Evolutionary conservation across 2,329 filamentous ascomycete genomes (phyloP).

Genomic region (Scopulariopsis brevicaulis): DNA sequence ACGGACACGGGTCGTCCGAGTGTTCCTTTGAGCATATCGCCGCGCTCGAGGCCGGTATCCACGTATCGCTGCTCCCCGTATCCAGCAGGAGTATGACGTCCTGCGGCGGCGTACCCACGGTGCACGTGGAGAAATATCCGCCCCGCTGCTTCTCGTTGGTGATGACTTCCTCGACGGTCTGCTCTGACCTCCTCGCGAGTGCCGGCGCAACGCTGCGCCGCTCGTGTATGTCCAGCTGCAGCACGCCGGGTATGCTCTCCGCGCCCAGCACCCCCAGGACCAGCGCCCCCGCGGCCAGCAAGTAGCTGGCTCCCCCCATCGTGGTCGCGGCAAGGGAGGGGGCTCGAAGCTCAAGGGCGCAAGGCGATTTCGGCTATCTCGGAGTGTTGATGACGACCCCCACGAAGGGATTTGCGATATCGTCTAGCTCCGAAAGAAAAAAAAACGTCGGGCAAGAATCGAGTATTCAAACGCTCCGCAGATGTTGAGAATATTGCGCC

Average conservation of each 20-base stretch:
- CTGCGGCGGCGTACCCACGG: conserved; percentile 46
- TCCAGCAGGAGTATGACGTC: conserved; percentile 47
- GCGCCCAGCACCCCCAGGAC: neutral
- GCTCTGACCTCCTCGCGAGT: neutral
- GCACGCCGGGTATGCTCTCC: neutral
- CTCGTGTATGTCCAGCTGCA: conserved; percentile 1
- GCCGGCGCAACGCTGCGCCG: neutral
- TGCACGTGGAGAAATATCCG: conserved; percentile 42
- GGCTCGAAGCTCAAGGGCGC: neutral
- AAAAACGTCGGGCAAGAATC: neutral
- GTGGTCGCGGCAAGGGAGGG: neutral
- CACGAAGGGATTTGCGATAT: neutral
- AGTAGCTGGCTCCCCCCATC: neutral
- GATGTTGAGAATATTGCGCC: neutral
- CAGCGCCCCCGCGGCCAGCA: neutral
- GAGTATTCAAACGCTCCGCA: neutral
- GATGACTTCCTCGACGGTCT: conserved; percentile 1
- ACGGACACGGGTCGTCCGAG: conserved; percentile 20
- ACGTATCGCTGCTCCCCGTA: conserved; percentile 55
- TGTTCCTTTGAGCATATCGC: conserved; percentile 22
- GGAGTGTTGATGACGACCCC: neutral
- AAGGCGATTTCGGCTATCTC: neutral
- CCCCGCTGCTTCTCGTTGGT: conserved; percentile 3
- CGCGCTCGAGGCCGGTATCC: conserved; percentile 34
- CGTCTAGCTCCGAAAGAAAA: neutral